Percentiles rank a stretch among this genome's conserved stretches.
phyloP scores from a whole-genome alignment of 2,329 filamentous ascomycete genomes.

The Ophiostoma angusticollis region DNA sequence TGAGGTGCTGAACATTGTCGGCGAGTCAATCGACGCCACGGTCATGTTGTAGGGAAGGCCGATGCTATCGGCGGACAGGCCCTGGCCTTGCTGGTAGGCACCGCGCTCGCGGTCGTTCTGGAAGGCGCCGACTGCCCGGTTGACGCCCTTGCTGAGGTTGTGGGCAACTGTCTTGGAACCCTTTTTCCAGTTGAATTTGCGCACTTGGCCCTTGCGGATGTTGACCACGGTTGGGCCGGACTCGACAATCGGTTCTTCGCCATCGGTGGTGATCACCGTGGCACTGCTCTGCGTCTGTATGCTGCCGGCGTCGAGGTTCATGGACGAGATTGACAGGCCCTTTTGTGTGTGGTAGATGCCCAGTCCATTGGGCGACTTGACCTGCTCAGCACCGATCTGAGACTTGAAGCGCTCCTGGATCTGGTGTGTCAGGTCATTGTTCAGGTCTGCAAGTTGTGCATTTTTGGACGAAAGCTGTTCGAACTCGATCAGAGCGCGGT shows the following conservation, averaged over 20 bases:
- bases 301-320: constrained; percentile 40
- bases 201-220: constrained; percentile 83
- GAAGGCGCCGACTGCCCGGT: constrained; percentile 73
- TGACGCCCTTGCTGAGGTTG: constrained; percentile 86
- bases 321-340: constrained; percentile 35
- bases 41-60: constrained; percentile 62
- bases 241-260: constrained; percentile 54
- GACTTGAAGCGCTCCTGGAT: constrained; percentile 89
- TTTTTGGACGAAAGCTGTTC: constrained; percentile 93
- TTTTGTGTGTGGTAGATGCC: constrained; percentile 42
- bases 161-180: constrained; percentile 88
- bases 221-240: constrained; percentile 86
- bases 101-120: constrained; percentile 41
- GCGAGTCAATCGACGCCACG: constrained; percentile 39
- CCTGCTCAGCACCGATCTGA: constrained; percentile 40
- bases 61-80: constrained; percentile 49
- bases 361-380: constrained; percentile 35
- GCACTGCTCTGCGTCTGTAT: constrained; percentile 41
- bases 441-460: constrained; percentile 83
- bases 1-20: constrained; percentile 21
- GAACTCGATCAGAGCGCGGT: constrained; percentile 88
- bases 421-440: constrained; percentile 87
- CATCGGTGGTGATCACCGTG: constrained; percentile 47
- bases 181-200: constrained; percentile 99
- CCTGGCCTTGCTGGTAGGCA: constrained; percentile 36